Percentiles rank a stretch among this genome's conserved stretches.
Evolutionary conservation across 139 green algal genomes (phyloP).

Genomic region (Eudorina sp.): DNA sequence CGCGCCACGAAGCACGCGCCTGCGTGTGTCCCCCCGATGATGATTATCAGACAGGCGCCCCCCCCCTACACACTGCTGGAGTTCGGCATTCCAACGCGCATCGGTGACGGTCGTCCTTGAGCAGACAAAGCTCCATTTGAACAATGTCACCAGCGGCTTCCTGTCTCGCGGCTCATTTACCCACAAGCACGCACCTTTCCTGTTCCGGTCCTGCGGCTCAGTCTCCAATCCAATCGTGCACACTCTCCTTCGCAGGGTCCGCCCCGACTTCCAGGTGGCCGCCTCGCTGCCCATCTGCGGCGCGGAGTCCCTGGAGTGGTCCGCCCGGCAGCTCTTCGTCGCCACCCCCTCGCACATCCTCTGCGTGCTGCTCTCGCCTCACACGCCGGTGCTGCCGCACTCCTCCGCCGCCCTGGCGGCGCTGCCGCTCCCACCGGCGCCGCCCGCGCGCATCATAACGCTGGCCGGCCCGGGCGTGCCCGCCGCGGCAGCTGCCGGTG

Average conservation of each 20-base stretch:
- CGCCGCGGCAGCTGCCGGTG: slow-evolving; percentile 15
- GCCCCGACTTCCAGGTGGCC: slow-evolving; percentile 49
- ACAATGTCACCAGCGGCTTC: too few relatives aligned
- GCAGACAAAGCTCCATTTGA: too few relatives aligned
- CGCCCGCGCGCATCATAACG: slow-evolving; percentile 13
- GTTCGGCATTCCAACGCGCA: too few relatives aligned
- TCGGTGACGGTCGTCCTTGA: too few relatives aligned
- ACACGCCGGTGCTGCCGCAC: neutral
- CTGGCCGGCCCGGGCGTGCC: slow-evolving; percentile 35
- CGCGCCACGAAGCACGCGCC: too few relatives aligned
- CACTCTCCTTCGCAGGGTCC: neutral
- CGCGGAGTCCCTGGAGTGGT: slow-evolving; percentile 60
- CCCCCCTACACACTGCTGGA: too few relatives aligned
- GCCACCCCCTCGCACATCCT: slow-evolving; percentile 59
- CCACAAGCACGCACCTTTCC: too few relatives aligned
- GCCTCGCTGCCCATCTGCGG: slow-evolving; percentile 56
- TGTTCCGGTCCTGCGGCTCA: neutral
- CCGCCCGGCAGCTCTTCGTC: slow-evolving; percentile 66
- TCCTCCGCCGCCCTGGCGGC: neutral
- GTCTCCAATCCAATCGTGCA: too few relatives aligned
- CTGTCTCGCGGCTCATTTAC: too few relatives aligned
- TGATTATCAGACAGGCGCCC: too few relatives aligned
- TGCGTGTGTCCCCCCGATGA: too few relatives aligned
- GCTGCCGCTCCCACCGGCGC: neutral
- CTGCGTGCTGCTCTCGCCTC: slow-evolving; percentile 52